A percentile compares a stretch with the other conserved stretches of the same genome.
Evolutionary conservation across 106 monocot species (phyloP).

Genomic region (Dioscorea zingiberensis): DNA sequence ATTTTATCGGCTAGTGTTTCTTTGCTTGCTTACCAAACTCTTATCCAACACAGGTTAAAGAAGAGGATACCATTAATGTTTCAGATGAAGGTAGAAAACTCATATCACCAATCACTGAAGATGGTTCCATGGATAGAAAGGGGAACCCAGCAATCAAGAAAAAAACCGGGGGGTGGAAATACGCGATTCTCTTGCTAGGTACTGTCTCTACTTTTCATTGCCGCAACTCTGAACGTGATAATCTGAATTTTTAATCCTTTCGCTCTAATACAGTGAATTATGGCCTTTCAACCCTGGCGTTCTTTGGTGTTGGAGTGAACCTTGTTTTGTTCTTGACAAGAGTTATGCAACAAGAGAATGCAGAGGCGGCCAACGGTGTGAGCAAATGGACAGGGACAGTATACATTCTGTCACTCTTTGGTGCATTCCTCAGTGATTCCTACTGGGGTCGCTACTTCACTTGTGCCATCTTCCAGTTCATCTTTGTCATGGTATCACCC

Average conservation of each 20-base stretch:
- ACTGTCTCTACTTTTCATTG: not conserved
- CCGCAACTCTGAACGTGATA: too few relatives aligned
- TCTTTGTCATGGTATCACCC: constrained; percentile 58
- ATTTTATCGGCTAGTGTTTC: too few relatives aligned
- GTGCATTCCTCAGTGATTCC: constrained; percentile 79
- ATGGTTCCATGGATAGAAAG: constrained; percentile 44
- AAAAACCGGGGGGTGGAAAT: constrained; percentile 55
- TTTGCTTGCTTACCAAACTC: too few relatives aligned
- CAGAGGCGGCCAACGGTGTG: constrained; percentile 71
- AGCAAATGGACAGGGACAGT: constrained; percentile 86
- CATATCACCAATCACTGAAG: constrained; percentile 36
- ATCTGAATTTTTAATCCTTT: not conserved
- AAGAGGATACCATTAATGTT: not conserved
- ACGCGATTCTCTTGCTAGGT: constrained; percentile 43
- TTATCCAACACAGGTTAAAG: not conserved
- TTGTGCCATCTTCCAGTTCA: constrained; percentile 67
- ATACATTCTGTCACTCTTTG: constrained; percentile 75
- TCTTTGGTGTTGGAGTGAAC: constrained; percentile 79
- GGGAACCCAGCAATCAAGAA: constrained; percentile 48
- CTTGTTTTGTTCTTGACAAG: constrained; percentile 71
- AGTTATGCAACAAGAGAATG: constrained; percentile 60
- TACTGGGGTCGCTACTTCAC: constrained; percentile 79
- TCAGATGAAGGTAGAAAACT: constrained; percentile 2
- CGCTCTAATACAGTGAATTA: constrained; percentile 54
- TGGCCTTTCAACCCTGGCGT: constrained; percentile 62